Evolutionary conservation across 2,329 filamentous ascomycete species (phyloP).

Genomic region (Neofusicoccum ribis): DNA sequence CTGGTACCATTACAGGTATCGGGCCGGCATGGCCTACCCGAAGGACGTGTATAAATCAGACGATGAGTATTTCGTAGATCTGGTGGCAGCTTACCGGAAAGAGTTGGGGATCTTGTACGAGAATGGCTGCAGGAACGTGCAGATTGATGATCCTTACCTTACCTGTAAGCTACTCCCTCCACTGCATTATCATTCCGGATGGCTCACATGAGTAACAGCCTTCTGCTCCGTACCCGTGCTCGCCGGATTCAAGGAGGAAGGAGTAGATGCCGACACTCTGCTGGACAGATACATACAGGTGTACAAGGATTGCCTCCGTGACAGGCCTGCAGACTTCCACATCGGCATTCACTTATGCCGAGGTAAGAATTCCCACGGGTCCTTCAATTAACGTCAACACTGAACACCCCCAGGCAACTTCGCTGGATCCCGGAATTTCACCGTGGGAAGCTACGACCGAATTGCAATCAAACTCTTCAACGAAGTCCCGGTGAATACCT

Average conservation of each 20-base stretch:
- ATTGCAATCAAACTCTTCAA: slow-evolving; percentile 47
- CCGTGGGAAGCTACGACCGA: slow-evolving; percentile 49
- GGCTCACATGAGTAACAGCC: slow-evolving; percentile 16
- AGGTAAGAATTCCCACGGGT: slow-evolving; percentile 8
- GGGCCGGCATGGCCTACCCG: slow-evolving; percentile 51
- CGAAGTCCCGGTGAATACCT: slow-evolving; percentile 36
- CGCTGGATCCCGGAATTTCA: slow-evolving; percentile 48
- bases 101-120: slow-evolving; percentile 49
- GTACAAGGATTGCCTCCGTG: slow-evolving; percentile 68
- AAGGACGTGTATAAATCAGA: slow-evolving; percentile 48
- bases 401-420: slow-evolving; percentile 41
- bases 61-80: slow-evolving; percentile 50
- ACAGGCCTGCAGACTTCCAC: slow-evolving; percentile 67
- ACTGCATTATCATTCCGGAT: background rate
- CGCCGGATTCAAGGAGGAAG: slow-evolving; percentile 60
- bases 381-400: slow-evolving; percentile 30
- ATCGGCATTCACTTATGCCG: slow-evolving; percentile 74
- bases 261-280: slow-evolving; percentile 67
- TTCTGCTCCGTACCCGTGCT: slow-evolving; percentile 41
- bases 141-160: slow-evolving; percentile 52
- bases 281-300: slow-evolving; percentile 74
- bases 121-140: slow-evolving; percentile 49
- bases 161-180: slow-evolving; percentile 29
- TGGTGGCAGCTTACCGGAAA: slow-evolving; percentile 49
- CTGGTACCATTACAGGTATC: slow-evolving; percentile 69